A percentile compares a stretch with the other conserved stretches of the same genome.
Evolutionary conservation across 176 grass and related monocot species (phyloP).

Genomic region (Zea luxurians): DNA sequence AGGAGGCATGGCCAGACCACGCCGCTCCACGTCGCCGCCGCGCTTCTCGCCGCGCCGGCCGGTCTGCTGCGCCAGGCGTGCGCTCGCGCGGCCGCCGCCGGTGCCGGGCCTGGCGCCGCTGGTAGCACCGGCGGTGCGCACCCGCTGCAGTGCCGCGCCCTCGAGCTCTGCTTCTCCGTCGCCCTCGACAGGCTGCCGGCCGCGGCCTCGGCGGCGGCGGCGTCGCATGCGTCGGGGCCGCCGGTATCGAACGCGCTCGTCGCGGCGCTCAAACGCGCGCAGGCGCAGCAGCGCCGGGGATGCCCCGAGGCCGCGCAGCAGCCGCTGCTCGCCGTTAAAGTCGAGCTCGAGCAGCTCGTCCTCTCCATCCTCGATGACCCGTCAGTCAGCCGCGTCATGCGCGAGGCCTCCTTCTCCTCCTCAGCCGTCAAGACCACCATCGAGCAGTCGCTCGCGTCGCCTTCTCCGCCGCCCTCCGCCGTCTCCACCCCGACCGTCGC

Average conservation of each 20-base stretch:
- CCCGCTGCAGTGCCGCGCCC: slow-evolving; percentile 69
- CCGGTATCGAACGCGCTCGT: slow-evolving; percentile 80
- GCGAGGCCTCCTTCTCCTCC: slow-evolving; percentile 82
- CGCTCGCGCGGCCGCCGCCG: slow-evolving; percentile 35
- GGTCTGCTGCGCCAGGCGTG: slow-evolving; percentile 68
- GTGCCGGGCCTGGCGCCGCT: not conserved
- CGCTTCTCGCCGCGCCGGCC: slow-evolving; percentile 56
- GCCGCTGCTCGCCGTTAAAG: slow-evolving; percentile 77
- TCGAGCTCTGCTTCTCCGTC: slow-evolving; percentile 86
- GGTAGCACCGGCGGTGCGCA: not conserved
- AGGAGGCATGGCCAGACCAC: slow-evolving; percentile 71
- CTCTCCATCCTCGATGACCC: slow-evolving; percentile 90
- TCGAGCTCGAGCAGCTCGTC: slow-evolving; percentile 82
- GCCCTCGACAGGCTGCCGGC: slow-evolving; percentile 77
- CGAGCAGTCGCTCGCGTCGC: slow-evolving; percentile 63
- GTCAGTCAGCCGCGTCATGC: slow-evolving; percentile 91
- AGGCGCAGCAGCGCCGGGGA: slow-evolving; percentile 21
- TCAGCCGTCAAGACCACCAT: slow-evolving; percentile 69
- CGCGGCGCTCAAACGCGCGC: slow-evolving; percentile 82
- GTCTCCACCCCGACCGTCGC: not conserved
- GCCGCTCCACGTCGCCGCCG: slow-evolving; percentile 79
- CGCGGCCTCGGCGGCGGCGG: slow-evolving; percentile 18
- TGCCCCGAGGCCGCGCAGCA: slow-evolving; percentile 64
- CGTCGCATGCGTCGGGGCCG: slow-evolving; percentile 32
- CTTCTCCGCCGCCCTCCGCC: slow-evolving; percentile 44